phyloP scores from a whole-genome alignment of 805 yeast species.

The Metschnikowia koreensis region DNA sequence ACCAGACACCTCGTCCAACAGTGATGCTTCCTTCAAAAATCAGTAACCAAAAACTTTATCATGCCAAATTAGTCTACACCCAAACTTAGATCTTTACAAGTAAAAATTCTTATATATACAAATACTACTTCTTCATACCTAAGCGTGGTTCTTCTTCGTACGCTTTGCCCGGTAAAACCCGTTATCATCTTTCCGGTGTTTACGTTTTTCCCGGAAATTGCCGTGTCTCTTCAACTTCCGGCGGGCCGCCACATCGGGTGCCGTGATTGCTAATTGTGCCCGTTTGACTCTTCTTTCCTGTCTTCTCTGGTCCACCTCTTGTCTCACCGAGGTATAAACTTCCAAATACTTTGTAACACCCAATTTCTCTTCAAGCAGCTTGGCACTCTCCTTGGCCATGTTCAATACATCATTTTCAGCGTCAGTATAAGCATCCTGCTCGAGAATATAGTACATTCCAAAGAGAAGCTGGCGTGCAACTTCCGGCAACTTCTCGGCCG shows the following conservation, averaged over 20 bases:
- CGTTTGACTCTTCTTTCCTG: slow-evolving; percentile 73
- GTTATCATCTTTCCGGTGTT: slow-evolving; percentile 67
- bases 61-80: no score
- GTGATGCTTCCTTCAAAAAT: no score
- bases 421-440: slow-evolving; percentile 46
- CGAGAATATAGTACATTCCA: slow-evolving; percentile 52
- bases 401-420: slow-evolving; percentile 51
- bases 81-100: neutral
- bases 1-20: no score
- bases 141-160: slow-evolving; percentile 28
- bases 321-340: slow-evolving; percentile 63
- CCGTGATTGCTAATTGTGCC: slow-evolving; percentile 69
- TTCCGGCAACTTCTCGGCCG: slow-evolving; percentile 37
- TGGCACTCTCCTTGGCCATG: slow-evolving; percentile 63
- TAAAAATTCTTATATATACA: neutral
- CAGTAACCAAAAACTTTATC: no score
- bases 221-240: slow-evolving; percentile 76
- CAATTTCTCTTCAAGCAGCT: slow-evolving; percentile 61
- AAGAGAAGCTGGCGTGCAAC: slow-evolving; percentile 51
- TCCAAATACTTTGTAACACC: slow-evolving; percentile 69
- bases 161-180: slow-evolving; percentile 71
- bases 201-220: slow-evolving; percentile 74
- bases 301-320: slow-evolving; percentile 57
- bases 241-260: slow-evolving; percentile 80
- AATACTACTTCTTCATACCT: neutral